Evolutionary conservation across 2,329 filamentous ascomycete genomes (phyloP), one percentile per base, ranked within the genome.

Genomic region (Fusarium floridanum): DNA sequence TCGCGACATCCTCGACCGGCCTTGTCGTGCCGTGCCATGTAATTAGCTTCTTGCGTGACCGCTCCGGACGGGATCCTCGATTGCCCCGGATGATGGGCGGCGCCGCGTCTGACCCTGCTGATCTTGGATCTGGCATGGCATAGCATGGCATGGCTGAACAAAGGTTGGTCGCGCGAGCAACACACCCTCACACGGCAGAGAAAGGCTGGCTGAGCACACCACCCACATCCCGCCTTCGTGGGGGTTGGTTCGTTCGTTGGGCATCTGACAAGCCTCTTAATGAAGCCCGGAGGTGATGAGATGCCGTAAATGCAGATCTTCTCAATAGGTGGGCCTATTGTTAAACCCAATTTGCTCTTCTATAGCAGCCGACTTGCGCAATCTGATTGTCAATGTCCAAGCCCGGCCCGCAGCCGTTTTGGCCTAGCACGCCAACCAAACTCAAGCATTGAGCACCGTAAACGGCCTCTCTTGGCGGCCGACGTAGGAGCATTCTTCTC

Each of bases 321-420:
- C 41, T 43, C 61, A 37, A 41, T 20, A 68, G 36, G 68, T 65
- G 61, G 68, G 56, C 39, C 37, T 29, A 50, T 66, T 53, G 37
- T 72, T n/a, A 29, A 55, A n/a, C 27, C 41, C 37, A 60, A 14
- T 55, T 22, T 57, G 16, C 39, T 50, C 10, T 36, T 53, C n/a
- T 29, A 48, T 24, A 36, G 55, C 55, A 36, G 41, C 27, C 16
- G 32, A 20, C 41, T 29, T 61, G 32, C 27, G 27, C 48, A 55
- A 55, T 63, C 22, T 16, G 34, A 43, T 55, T 20, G 45, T 62
- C 53, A 17, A 50, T 62, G 29, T 57, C 27, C 55, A 55, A 65
- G 45, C 45, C 70, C 71, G 65, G 76, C 43, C 71, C 45, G 62
- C 36, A 61, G 55, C 63, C 50, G 59, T 66, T 70, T 63, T 57